phyloP scores from a whole-genome alignment of 805 yeast species.

The Kurtzmaniella cleridarum region DNA sequence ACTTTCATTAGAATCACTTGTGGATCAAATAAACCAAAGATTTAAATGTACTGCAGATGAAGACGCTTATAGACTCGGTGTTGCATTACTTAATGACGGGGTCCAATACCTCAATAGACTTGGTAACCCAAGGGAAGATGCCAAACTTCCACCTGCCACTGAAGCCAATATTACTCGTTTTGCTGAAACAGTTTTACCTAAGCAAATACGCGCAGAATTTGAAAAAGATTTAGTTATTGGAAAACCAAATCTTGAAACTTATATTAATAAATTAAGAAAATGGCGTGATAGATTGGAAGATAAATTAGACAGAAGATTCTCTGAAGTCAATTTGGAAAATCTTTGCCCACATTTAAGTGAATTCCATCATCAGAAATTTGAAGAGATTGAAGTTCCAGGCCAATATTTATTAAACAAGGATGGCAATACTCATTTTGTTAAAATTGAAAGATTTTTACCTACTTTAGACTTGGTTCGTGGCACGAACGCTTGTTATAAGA shows the following conservation, averaged over 20 bases:
- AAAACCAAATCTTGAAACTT: constrained; percentile 84
- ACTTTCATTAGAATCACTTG: constrained; percentile 85
- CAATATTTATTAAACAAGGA: constrained; percentile 88
- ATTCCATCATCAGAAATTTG: constrained; percentile 97
- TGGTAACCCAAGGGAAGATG: constrained; percentile 82
- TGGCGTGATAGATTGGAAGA: constrained; percentile 95
- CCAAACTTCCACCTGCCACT: constrained; percentile 83
- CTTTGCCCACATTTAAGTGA: constrained; percentile 93
- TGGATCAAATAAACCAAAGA: constrained; percentile 90
- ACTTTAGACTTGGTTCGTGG: constrained; percentile 85
- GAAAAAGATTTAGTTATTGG: constrained; percentile 84
- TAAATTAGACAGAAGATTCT: constrained; percentile 79
- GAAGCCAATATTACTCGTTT: constrained; percentile 83
- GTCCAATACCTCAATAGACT: constrained; percentile 83
- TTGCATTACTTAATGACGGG: constrained; percentile 90
- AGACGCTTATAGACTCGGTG: constrained; percentile 89
- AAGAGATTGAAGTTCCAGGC: constrained; percentile 96
- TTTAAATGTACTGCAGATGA: constrained; percentile 94
- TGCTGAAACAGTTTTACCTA: constrained; percentile 90
- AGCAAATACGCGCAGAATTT: constrained; percentile 82
- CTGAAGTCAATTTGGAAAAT: constrained; percentile 76
- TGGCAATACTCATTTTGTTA: constrained; percentile 82
- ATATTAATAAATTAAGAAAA: constrained; percentile 72
- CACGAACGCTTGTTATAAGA: constrained; percentile 81
- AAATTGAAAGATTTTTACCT: constrained; percentile 90